Evolutionary conservation across 164 flowering plant species (phyloP).

Genomic region (Echeveria elegans): DNA sequence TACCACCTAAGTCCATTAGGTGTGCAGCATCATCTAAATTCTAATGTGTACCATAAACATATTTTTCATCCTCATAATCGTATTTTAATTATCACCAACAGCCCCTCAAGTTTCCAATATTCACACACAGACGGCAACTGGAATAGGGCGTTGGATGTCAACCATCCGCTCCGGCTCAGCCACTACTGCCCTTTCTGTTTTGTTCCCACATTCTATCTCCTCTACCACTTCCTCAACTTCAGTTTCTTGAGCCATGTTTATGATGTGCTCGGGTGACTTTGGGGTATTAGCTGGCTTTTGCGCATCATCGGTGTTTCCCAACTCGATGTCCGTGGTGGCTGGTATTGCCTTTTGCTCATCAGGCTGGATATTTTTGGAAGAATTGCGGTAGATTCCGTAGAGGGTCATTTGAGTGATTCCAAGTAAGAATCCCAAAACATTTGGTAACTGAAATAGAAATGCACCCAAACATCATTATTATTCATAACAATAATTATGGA

Average conservation of each 20-base stretch:
- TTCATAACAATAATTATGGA: background rate
- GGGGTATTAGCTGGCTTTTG: background rate
- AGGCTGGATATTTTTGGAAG: slow-evolving; percentile 15
- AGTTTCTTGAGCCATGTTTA: background rate
- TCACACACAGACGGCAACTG: slow-evolving; percentile 4
- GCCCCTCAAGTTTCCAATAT: background rate
- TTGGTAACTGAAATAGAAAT: slow-evolving; percentile 38
- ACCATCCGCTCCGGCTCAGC: slow-evolving; percentile 5
- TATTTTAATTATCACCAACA: background rate
- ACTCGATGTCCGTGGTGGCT: background rate
- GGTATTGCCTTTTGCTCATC: slow-evolving; percentile 17
- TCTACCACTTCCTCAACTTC: background rate
- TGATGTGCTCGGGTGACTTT: background rate
- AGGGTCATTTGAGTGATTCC: slow-evolving; percentile 62
- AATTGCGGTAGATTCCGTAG: slow-evolving; percentile 34
- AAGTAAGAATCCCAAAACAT: slow-evolving; percentile 45
- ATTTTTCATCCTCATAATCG: background rate
- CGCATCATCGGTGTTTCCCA: background rate
- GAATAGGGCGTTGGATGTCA: background rate
- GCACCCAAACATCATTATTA: background rate
- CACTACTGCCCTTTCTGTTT: background rate
- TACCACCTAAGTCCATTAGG: background rate
- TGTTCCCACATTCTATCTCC: background rate
- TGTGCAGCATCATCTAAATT: too few relatives aligned
- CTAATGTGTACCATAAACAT: background rate